Percentiles rank a stretch among this genome's conserved stretches.
phyloP scores from a whole-genome alignment of 352 stramenopile genomes.

The Globisporangium polare region DNA sequence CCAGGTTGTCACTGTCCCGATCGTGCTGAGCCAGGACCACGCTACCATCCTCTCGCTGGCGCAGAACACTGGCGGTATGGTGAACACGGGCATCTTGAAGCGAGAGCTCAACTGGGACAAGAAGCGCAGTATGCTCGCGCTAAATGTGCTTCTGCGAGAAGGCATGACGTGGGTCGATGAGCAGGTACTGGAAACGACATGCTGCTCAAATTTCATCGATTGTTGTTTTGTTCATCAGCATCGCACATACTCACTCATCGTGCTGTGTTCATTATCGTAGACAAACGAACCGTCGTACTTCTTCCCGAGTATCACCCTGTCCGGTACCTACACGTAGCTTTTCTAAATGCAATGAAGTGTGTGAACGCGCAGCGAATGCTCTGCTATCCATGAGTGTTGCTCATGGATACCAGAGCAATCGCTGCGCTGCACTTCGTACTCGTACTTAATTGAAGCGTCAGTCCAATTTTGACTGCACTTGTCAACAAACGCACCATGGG shows the following conservation, averaged over 20 bases:
- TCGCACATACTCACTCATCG: not conserved
- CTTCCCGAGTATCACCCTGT: conserved; percentile 84
- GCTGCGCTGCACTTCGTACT: too few species aligned
- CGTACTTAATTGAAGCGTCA: conserved; percentile 32
- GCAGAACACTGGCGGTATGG: conserved; percentile 83
- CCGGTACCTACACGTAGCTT: conserved; percentile 62
- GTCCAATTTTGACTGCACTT: not conserved
- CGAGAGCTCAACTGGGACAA: conserved; percentile 85
- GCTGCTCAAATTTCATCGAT: too few species aligned
- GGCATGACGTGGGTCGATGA: conserved; percentile 97
- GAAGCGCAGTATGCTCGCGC: conserved; percentile 89
- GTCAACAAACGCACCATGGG: conserved; percentile 37
- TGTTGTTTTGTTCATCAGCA: too few species aligned
- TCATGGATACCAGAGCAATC: too few species aligned
- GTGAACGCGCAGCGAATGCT: too few species aligned
- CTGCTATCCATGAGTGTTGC: too few species aligned
- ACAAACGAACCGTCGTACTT: conserved; percentile 74
- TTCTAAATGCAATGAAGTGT: conserved; percentile 1
- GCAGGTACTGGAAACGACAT: too few species aligned
- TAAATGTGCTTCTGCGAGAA: conserved; percentile 91
- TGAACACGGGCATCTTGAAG: conserved; percentile 84
- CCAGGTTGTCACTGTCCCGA: conserved; percentile 93
- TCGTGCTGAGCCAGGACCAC: conserved; percentile 94
- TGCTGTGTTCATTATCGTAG: conserved; percentile 12
- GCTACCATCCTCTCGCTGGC: conserved; percentile 90